Percentiles rank a stretch among this genome's conserved stretches.
Evolutionary conservation across 208 protist species (phyloP).

Genomic region (Leptomonas seymouri): DNA sequence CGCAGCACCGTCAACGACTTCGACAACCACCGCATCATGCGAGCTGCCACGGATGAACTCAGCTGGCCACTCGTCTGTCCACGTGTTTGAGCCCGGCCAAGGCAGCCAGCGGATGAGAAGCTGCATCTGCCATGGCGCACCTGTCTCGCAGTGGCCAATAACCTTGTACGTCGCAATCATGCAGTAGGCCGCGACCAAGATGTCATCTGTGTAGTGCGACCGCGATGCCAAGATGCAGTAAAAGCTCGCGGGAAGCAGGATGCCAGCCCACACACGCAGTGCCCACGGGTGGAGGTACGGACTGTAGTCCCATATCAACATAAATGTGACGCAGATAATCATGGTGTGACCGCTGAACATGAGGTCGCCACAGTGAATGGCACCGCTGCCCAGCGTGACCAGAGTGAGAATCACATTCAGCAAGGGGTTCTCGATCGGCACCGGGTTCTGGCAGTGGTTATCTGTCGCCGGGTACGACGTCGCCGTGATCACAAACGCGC

Average conservation of each 20-base stretch:
- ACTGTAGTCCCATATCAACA: conserved; percentile 71
- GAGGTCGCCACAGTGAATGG: conserved; percentile 90
- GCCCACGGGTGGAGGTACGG: conserved; percentile 52
- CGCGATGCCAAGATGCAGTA: conserved; percentile 82
- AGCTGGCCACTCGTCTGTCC: conserved; percentile 7
- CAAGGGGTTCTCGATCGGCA: conserved; percentile 57
- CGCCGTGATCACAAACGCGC: conserved; percentile 66
- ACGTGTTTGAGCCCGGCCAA: conserved; percentile 46
- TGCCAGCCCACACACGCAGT: conserved; percentile 37
- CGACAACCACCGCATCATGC: conserved; percentile 17
- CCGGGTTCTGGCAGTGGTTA: conserved; percentile 78
- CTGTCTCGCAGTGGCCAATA: conserved; percentile 51
- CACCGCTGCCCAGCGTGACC: conserved; percentile 71
- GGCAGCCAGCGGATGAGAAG: conserved; percentile 78
- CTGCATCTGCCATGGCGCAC: conserved; percentile 81
- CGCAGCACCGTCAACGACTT: not conserved
- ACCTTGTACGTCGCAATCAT: conserved; percentile 71
- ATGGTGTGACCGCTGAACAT: conserved; percentile 93
- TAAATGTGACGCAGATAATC: conserved; percentile 62
- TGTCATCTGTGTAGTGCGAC: conserved; percentile 91
- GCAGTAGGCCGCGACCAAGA: conserved; percentile 65
- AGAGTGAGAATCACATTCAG: conserved; percentile 83
- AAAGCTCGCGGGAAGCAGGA: conserved; percentile 55
- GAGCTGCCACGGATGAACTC: not conserved
- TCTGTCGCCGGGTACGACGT: conserved; percentile 87